A percentile compares a stretch with the other conserved stretches of the same genome.
Evolutionary conservation across 2,329 filamentous ascomycete species (phyloP).

Genomic region (Tolypocladium guangdongense): DNA sequence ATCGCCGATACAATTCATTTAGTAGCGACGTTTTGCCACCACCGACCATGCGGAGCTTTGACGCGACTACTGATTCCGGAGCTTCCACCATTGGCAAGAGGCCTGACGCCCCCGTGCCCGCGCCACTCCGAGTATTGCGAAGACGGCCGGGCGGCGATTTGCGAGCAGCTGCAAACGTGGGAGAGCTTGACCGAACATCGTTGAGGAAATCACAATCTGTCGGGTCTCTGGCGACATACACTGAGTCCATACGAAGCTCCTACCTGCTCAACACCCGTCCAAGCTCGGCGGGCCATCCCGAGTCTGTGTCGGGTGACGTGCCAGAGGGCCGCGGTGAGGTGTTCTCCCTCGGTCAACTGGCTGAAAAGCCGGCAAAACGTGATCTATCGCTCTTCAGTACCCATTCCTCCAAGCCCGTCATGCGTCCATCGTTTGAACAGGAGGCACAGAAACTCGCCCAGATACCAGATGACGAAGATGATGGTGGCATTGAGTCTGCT

Average conservation of each 20-base stretch:
- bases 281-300: conserved; percentile 13
- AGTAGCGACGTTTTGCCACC: conserved; percentile 42
- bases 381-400: conserved; percentile 48
- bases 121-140: conserved; percentile 53
- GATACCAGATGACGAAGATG: conserved; percentile 70
- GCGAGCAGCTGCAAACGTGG: conserved; percentile 54
- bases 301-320: conserved; percentile 8
- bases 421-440: conserved; percentile 72
- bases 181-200: conserved; percentile 42
- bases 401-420: conserved; percentile 49
- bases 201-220: conserved; percentile 45
- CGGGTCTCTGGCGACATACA: conserved; percentile 48
- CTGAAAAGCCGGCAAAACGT: conserved; percentile 36
- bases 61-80: conserved; percentile 46
- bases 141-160: conserved; percentile 67
- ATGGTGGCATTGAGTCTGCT: conserved; percentile 87
- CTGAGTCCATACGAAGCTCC: conserved; percentile 49
- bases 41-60: conserved; percentile 47
- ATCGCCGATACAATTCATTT: conserved; percentile 48
- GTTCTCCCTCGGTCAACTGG: conserved; percentile 49
- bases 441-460: conserved; percentile 80
- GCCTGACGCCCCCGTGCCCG: conserved; percentile 26
- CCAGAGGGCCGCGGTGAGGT: conserved; percentile 26
- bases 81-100: conserved; percentile 36
- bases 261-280: conserved; percentile 33